Evolutionary conservation across 202 grass and related monocot genomes (phyloP).

Genomic region (Eragrostis tef): DNA sequence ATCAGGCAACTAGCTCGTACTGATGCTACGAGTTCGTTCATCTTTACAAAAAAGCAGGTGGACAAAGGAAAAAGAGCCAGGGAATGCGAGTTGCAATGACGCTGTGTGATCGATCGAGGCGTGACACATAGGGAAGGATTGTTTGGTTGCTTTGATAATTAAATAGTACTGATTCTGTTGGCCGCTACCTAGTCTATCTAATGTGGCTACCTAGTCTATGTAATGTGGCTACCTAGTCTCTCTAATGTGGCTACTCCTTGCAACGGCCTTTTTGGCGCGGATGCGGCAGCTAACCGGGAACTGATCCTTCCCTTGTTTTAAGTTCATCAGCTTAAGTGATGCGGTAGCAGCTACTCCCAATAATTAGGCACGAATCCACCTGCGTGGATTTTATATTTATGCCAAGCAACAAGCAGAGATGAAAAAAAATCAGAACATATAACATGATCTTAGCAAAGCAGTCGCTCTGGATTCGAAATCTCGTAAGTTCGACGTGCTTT

Average conservation of each 20-base stretch:
- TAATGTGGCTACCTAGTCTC: too few relatives aligned
- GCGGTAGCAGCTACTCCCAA: conserved; percentile 23
- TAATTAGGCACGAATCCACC: conserved; percentile 45
- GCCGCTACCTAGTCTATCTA: conserved; percentile 25
- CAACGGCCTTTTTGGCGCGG: conserved; percentile 9
- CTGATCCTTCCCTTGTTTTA: conserved; percentile 21
- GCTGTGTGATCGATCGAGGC: conserved; percentile 20
- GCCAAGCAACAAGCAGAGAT: neutral
- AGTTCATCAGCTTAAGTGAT: conserved; percentile 38
- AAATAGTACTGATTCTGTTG: conserved; percentile 41
- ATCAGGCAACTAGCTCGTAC: neutral
- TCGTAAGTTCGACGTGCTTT: neutral
- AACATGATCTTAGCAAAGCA: neutral
- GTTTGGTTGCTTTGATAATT: conserved; percentile 34
- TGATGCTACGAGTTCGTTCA: neutral
- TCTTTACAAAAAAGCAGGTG: conserved; percentile 20
- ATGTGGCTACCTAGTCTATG: too few relatives aligned
- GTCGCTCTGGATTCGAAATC: neutral
- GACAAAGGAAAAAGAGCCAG: neutral
- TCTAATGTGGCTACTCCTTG: conserved; percentile 41
- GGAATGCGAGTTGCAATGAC: conserved; percentile 28
- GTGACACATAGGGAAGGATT: conserved; percentile 12
- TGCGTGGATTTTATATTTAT: conserved; percentile 6
- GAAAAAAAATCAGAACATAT: neutral
- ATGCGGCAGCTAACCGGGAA: neutral